Percentiles rank a stretch among this genome's conserved stretches.
Evolutionary conservation across 1,284 basidiomycete genomes (phyloP).

Genomic region (Trichosporon asahii): DNA sequence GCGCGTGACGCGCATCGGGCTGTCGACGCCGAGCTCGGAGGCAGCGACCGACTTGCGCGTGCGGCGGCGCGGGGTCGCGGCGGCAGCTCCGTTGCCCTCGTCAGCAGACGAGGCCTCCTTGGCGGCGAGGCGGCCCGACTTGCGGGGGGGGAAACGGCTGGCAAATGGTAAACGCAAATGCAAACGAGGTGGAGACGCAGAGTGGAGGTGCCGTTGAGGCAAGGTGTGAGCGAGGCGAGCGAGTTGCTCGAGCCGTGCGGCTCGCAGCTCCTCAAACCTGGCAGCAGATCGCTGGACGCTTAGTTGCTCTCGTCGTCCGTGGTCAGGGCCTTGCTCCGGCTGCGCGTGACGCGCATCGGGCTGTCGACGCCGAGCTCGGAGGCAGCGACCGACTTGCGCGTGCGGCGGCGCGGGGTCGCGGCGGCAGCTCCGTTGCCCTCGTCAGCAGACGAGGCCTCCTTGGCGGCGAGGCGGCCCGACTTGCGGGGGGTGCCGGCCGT

Average conservation of each 20-base stretch:
- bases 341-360: slow-evolving; percentile 45
- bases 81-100: slow-evolving; percentile 17
- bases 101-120: slow-evolving; percentile 23
- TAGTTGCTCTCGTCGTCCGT: slow-evolving; percentile 34
- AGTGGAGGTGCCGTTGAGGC: slow-evolving; percentile 26
- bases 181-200: neutral
- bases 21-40: slow-evolving; percentile 16
- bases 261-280: too few species aligned
- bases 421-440: slow-evolving; percentile 15
- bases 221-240: too few species aligned
- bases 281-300: neutral
- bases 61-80: slow-evolving; percentile 21
- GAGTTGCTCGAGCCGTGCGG: too few species aligned
- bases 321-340: slow-evolving; percentile 42
- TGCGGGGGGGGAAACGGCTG: slow-evolving; percentile 19
- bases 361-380: slow-evolving; percentile 20
- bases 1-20: slow-evolving; percentile 45
- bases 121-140: slow-evolving; percentile 19
- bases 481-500: slow-evolving; percentile 24
- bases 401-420: slow-evolving; percentile 21
- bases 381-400: slow-evolving; percentile 15
- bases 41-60: slow-evolving; percentile 16
- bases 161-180: neutral
- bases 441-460: slow-evolving; percentile 24
- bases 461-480: slow-evolving; percentile 18